Percentiles rank a stretch among this genome's conserved stretches.
phyloP scores from a whole-genome alignment of 2,329 filamentous ascomycete genomes.

The Grosmannia clavigera region DNA sequence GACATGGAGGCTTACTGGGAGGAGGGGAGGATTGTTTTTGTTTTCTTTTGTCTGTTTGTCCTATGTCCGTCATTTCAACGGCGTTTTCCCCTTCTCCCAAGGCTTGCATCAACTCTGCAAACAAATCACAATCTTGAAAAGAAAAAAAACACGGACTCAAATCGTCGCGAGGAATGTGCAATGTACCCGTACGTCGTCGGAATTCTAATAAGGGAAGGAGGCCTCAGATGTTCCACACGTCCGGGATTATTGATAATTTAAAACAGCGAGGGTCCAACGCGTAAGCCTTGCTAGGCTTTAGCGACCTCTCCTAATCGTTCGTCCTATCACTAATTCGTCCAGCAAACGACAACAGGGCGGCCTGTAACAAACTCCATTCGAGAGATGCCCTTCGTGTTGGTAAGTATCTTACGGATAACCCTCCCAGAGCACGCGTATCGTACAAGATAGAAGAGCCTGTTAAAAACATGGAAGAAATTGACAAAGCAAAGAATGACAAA shows the following conservation, averaged over 20 bases:
- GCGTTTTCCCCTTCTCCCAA: constrained; percentile 2
- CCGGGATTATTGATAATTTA: background rate
- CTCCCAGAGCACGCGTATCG: background rate
- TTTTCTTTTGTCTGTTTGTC: background rate
- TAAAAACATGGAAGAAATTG: background rate
- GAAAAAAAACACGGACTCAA: background rate
- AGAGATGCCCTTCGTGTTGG: background rate
- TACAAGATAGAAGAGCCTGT: background rate
- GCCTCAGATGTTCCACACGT: background rate
- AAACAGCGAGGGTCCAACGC: background rate
- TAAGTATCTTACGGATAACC: background rate
- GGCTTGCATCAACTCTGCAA: background rate
- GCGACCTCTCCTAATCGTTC: background rate
- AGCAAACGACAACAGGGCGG: background rate
- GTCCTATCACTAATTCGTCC: background rate
- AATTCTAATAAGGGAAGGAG: background rate
- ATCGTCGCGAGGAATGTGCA: background rate
- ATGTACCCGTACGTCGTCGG: background rate
- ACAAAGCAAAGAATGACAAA: background rate
- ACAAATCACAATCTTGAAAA: background rate
- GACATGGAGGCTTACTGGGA: background rate
- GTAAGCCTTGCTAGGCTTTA: background rate
- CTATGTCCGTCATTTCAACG: constrained; percentile 2
- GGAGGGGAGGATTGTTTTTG: background rate
- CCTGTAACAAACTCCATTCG: background rate